These are phyloP conservation scores for Phlegmacium glaucopus DNA, from an alignment of 768 basidiomycete genomes.

Conservation along the genomic window DNA sequence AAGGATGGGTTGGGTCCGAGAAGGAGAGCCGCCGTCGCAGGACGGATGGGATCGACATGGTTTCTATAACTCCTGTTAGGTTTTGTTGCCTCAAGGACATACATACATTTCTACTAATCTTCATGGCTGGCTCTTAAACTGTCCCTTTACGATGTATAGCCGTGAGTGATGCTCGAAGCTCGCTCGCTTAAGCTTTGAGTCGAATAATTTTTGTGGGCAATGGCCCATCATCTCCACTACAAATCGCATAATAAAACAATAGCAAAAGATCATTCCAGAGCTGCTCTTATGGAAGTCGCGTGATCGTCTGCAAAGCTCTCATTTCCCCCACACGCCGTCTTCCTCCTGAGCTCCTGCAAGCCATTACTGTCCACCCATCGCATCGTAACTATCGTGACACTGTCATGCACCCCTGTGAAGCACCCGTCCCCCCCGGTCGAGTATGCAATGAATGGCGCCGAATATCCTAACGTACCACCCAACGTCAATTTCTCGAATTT, in stretches of 20 bases:
- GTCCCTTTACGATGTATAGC: too few species aligned
- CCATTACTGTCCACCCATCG: conserved; percentile 21
- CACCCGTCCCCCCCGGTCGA: conserved; percentile 23
- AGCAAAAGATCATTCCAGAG: too few species aligned
- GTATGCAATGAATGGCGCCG: conserved; percentile 26
- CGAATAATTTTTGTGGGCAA: too few species aligned
- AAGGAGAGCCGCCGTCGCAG: conserved; percentile 16
- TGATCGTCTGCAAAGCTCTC: conserved; percentile 14
- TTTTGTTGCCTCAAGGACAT: too few species aligned
- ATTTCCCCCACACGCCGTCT: conserved; percentile 22
- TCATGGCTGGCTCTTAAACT: too few species aligned
- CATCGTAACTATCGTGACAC: conserved; percentile 23
- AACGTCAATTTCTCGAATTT: conserved; percentile 19
- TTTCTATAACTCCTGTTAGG: neutral
- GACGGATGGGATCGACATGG: neutral
- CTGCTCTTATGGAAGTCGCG: conserved; percentile 14
- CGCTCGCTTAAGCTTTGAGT: too few species aligned
- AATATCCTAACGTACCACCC: conserved; percentile 23
- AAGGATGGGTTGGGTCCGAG: conserved; percentile 24
- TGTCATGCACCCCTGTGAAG: conserved; percentile 25
- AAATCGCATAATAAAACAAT: too few species aligned
- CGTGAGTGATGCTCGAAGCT: too few species aligned
- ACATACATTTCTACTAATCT: too few species aligned
- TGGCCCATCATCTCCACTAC: too few species aligned
- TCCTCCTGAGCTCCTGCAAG: conserved; percentile 23